These are phyloP conservation scores for Chalara sp. DNA, from an alignment of 2,329 filamentous ascomycete species.

Conservation along the genomic window DNA sequence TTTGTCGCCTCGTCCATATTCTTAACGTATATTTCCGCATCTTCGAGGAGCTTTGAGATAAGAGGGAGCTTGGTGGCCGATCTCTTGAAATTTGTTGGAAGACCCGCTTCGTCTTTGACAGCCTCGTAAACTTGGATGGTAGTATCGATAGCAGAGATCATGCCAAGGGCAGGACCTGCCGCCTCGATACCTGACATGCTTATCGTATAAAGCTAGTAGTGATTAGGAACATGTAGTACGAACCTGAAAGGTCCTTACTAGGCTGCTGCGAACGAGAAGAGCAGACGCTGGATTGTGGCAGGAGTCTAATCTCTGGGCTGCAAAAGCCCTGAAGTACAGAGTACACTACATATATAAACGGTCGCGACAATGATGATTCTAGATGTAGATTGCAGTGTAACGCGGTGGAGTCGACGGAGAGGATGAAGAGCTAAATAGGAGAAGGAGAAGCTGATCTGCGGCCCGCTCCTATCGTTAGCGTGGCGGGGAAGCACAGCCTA, in stretches of 20 bases:
- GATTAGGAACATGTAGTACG: neutral
- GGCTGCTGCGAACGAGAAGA: neutral
- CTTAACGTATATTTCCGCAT: constrained; percentile 8
- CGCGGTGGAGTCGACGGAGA: no score
- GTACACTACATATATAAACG: no score
- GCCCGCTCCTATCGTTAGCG: no score
- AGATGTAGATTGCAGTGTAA: no score
- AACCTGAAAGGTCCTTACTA: neutral
- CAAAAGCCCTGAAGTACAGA: no score
- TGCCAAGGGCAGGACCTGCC: constrained; percentile 12
- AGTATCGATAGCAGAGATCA: constrained; percentile 10
- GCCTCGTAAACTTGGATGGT: constrained; percentile 9
- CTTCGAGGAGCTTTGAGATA: constrained; percentile 7
- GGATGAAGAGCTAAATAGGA: no score
- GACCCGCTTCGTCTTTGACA: constrained; percentile 5
- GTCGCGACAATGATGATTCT: no score
- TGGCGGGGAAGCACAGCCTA: no score
- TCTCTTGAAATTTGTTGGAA: constrained; percentile 9
- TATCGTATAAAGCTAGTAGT: neutral
- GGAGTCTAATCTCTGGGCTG: no score
- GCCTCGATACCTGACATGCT: constrained; percentile 11
- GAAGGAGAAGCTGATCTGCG: no score
- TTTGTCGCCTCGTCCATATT: constrained; percentile 2
- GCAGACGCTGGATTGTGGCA: no score
- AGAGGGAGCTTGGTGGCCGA: constrained; percentile 6